Evolutionary conservation across 129 eudicot species (phyloP), one percentile per base, ranked within the genome.

Genomic region (Escallonia herrerae): DNA sequence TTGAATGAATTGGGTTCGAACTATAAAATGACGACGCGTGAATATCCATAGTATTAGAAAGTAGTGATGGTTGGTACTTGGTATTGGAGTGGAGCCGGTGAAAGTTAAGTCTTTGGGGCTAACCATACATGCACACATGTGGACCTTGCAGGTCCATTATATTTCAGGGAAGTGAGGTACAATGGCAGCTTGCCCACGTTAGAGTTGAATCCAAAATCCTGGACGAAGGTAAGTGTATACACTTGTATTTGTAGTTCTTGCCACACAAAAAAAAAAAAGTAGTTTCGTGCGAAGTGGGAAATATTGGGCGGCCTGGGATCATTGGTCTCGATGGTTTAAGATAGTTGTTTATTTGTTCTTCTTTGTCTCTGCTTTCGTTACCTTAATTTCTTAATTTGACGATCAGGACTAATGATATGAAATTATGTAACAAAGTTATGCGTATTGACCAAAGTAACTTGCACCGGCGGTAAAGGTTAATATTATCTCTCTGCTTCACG

Each of bases 181-280:
- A 66, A 79, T 47, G 87, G 82, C 47, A 82, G 62, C 63, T 67
- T 85, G 60, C 93, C 88, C 13, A 85, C 58, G 37, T 63, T 81
- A 63, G 46, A 59, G 4, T 56, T 56, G 54, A 70, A 60, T 60
- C 74, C 67, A 40, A 13, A 70, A 54, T 69, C 83, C 9, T 85
- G 87, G 87, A 78, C 91, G 5, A 63, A 78, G 80, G 91, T 78
- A 8, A 37, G 10, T 13, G 7, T 39, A 58, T 7, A 7, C 12
- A 7, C 37, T 9, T 8, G 41, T 15, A 15, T 4, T 57, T 57
- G 33, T 3, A 57, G 42, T 37, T 57, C 10, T 14, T 2, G 3
- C 54, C 33, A 22, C 0, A 22, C 0, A 1, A 22, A 22, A 22
- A 22, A 22, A 1, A 22, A 22, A 22, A 22, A 22, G 33, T 22